Conservation (phyloP, 1,284 basidiomycete genomes). For the Amylostereum areolatum region DNA sequence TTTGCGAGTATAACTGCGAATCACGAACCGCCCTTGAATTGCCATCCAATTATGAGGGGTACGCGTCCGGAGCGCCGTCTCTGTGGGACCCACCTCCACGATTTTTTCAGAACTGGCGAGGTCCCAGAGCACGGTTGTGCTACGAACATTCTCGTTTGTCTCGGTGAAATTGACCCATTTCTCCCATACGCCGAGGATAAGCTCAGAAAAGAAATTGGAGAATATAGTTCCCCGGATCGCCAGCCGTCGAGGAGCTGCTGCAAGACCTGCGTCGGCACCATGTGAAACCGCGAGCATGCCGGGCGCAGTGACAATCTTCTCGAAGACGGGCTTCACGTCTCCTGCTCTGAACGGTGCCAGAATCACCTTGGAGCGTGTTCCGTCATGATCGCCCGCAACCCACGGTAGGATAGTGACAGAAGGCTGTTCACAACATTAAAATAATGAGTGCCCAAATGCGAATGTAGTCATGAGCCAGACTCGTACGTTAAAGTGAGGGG, state of each 20-base stretch:
- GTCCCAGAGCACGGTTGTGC: constrained; percentile 18
- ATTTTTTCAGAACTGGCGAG: constrained; percentile 13
- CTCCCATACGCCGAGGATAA: constrained; percentile 14
- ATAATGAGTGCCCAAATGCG: background rate
- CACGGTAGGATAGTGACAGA: constrained; percentile 17
- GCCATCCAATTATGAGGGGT: constrained; percentile 18
- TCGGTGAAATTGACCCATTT: constrained; percentile 19
- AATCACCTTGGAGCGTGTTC: constrained; percentile 19
- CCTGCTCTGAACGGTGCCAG: constrained; percentile 17
- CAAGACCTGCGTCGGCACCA: constrained; percentile 14
- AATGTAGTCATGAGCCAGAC: background rate
- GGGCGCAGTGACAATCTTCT: constrained; percentile 10
- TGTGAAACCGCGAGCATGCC: constrained; percentile 16
- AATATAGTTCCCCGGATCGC: constrained; percentile 18
- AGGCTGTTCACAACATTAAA: constrained; percentile 12
- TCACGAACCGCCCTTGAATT: constrained; percentile 14
- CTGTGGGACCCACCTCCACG: constrained; percentile 8
- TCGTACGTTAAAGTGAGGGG: constrained; percentile 18
- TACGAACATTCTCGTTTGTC: constrained; percentile 13
- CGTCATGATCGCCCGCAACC: constrained; percentile 20
- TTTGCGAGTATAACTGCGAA: background rate
- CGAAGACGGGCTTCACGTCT: constrained; percentile 13
- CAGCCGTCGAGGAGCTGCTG: constrained; percentile 13
- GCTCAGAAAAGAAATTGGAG: constrained; percentile 14
- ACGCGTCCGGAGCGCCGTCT: constrained; percentile 15